These are phyloP conservation scores for Sanghuangporus sanghuang DNA, from an alignment of 1,284 basidiomycete genomes.

Conservation along the genomic window DNA sequence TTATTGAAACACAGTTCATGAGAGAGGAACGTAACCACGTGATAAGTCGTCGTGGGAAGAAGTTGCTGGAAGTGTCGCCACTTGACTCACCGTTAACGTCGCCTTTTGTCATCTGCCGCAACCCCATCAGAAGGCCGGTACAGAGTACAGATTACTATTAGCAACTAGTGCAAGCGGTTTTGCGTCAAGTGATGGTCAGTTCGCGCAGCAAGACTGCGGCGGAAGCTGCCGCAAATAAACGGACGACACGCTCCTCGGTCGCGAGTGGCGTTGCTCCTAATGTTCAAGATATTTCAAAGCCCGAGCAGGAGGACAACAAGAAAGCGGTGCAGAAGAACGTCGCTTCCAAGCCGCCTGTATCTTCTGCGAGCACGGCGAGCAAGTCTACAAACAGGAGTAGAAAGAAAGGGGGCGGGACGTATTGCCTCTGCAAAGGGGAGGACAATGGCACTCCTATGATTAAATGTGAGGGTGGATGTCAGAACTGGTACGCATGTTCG, in stretches of 20 bases:
- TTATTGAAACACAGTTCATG: too few relatives aligned
- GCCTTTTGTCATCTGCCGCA: too few relatives aligned
- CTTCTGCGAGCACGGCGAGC: neutral
- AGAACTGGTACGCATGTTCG: conserved; percentile 58
- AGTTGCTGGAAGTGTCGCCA: too few relatives aligned
- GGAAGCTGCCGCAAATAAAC: conserved; percentile 12
- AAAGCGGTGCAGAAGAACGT: neutral
- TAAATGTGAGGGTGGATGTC: conserved; percentile 57
- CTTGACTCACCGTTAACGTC: too few relatives aligned
- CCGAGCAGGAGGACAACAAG: conserved; percentile 1
- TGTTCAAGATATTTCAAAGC: neutral
- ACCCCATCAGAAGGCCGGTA: too few relatives aligned
- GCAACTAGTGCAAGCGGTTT: too few relatives aligned
- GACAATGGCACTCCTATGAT: conserved; percentile 84
- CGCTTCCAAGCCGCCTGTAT: neutral
- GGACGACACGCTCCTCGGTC: conserved; percentile 7
- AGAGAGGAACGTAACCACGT: too few relatives aligned
- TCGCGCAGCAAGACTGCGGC: conserved; percentile 15
- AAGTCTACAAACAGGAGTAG: neutral
- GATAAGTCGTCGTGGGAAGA: too few relatives aligned
- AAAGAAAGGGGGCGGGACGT: conserved; percentile 25
- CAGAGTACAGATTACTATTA: too few relatives aligned
- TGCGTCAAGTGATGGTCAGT: conserved; percentile 9
- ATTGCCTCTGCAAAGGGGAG: conserved; percentile 55
- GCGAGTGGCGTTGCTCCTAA: neutral